phyloP scores from a whole-genome alignment of 2,329 filamentous ascomycete species.

The Nothophoma quercina region DNA sequence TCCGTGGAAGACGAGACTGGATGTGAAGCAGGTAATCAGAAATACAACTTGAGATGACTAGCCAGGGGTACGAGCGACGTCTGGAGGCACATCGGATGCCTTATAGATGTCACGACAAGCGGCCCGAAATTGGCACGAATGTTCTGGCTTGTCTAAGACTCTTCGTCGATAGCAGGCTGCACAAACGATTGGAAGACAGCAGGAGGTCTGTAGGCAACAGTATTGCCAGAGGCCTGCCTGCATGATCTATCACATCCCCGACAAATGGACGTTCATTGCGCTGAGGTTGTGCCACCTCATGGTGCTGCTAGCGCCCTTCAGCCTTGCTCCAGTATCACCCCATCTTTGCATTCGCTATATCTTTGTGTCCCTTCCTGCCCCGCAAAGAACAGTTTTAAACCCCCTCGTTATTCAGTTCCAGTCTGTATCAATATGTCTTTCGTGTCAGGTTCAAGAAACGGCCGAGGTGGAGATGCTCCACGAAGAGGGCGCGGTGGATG shows the following conservation, averaged over 20 bases:
- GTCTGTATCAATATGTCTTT: background rate
- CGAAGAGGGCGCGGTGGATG: conserved; percentile 30
- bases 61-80: background rate
- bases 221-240: conserved; percentile 21
- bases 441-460: conserved; percentile 7
- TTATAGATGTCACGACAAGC: background rate
- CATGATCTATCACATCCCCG: conserved; percentile 20
- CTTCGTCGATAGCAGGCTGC: conserved; percentile 18
- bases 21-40: background rate
- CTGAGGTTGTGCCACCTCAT: conserved; percentile 27
- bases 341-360: conserved; percentile 8
- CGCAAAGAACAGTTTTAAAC: too few relatives aligned
- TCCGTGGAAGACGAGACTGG: too few relatives aligned
- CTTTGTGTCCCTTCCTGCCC: background rate
- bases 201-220: conserved; percentile 21
- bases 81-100: background rate
- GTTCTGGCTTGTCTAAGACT: background rate
- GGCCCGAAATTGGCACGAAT: background rate
- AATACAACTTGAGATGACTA: background rate
- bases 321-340: conserved; percentile 35
- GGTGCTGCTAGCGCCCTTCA: conserved; percentile 28
- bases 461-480: conserved; percentile 35
- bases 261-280: conserved; percentile 24
- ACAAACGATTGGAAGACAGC: conserved; percentile 36
- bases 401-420: background rate